Evolutionary conservation across 306 rosid species (phyloP).

Genomic region (Cicer bijugum): DNA sequence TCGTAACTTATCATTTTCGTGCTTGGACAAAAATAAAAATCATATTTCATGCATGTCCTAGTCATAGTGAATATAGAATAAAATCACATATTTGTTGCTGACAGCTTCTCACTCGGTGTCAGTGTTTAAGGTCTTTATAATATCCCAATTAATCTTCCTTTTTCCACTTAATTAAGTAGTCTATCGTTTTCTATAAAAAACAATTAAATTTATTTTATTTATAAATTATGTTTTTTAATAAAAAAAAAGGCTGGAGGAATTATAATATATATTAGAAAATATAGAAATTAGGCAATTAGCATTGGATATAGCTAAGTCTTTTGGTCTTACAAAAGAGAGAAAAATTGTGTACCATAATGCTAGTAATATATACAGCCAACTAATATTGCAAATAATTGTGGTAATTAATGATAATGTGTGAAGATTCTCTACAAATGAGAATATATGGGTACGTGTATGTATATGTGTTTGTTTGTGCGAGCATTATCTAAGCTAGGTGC

Average conservation of each 20-base stretch:
- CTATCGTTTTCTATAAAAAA: neutral
- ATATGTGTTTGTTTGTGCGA: neutral
- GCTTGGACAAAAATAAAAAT: slow-evolving; percentile 13
- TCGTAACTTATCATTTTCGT: slow-evolving; percentile 23
- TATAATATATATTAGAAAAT: neutral
- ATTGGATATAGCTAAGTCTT: neutral
- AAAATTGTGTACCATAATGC: neutral
- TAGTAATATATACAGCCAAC: neutral
- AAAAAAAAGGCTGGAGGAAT: too few species aligned
- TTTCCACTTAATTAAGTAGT: too few species aligned
- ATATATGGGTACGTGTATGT: neutral
- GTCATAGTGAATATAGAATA: slow-evolving; percentile 14
- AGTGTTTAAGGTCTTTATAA: slow-evolving; percentile 30
- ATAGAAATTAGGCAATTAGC: neutral
- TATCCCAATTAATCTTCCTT: too few species aligned
- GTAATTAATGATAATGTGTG: slow-evolving; percentile 11
- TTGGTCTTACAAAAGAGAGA: neutral
- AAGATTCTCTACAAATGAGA: slow-evolving; percentile 16
- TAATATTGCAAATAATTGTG: slow-evolving; percentile 29
- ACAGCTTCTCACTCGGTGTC: slow-evolving; percentile 43
- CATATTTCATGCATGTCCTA: slow-evolving; percentile 36
- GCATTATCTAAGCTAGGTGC: slow-evolving; percentile 10
- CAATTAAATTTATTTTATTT: too few species aligned
- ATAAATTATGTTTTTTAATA: too few species aligned
- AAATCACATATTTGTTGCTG: slow-evolving; percentile 34